Base-by-base conservation (phyloP, 2,329 filamentous ascomycete species). In the Epichloe hybrida region DNA sequence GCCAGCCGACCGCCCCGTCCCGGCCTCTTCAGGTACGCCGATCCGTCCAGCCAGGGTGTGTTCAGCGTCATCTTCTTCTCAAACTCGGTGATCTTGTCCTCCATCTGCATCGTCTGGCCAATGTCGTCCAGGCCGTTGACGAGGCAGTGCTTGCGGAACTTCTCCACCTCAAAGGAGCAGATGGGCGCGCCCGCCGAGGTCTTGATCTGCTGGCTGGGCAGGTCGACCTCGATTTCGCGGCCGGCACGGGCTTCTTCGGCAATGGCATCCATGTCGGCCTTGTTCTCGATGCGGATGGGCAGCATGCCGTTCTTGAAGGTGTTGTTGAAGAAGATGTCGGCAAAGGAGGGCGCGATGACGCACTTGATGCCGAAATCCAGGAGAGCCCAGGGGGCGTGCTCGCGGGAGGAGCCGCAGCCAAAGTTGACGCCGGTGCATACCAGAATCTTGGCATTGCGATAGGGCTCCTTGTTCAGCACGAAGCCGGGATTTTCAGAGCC, bases 261-360 rank as follows among this genome's bases (percentile, higher is more conserved):
- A 56, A 97, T 82, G 54, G 75, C 75, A 42, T 85, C 75, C 4
- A 96, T 72, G 35, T 79, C 75, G 1, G 70, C 73, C 57, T 80
- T 69, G 66, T 91, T 81, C 35, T 76, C 72, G 63, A 97, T 85
- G 53, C 76, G 71, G 54, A 97, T 81, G 46, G 91, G 90, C 56
- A 97, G 75, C 93, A 97, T 97, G 72, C 91, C 91, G 73, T 98
- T 98, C 79, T 98, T 97, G 80, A 96, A 97, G n/a, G 86, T 93
- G 76, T 98, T 98, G 80, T 95, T 96, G 80, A 91, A 94, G 81
- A 96, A 96, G 68, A 98, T 98, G 53, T 71, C 68, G 53, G 68
- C 72, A 55, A 78, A 81, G 1, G 86, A 90, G 1, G 88, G 88
- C 1, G 91, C 93, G 59, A 97, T 95, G 62, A 97, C 77, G 66